Base-by-base conservation (phyloP, 345 rosid species). In the Hibiscus syriacus region DNA sequence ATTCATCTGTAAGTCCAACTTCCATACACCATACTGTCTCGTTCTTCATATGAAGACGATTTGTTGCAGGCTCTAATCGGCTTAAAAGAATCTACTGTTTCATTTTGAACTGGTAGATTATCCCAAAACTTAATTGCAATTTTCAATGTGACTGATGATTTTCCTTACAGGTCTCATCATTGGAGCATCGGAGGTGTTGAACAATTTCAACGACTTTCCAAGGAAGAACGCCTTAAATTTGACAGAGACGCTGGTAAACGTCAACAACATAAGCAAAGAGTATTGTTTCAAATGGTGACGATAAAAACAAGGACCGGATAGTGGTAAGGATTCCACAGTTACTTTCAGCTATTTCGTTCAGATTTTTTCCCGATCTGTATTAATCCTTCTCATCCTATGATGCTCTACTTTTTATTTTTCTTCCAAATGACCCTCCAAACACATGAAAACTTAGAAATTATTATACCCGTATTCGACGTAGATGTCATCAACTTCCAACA, bases 211-310 rank as follows among this genome's bases (percentile, higher is more conserved):
- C 50, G 29, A 20, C 70, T 78, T 7, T 56, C 67, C 53, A 38
- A 30, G 19, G 69, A 72, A 45, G 78, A 74, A 55, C 53, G 67
- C 26, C 55, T n/a, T 59, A 78, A 78, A 69, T 52, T 69, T 12
- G 71, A 72, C 5, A 16, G 73, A 74, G 68, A 41, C 80, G 17
- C 48, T 74, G 5, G 72, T 72, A 34, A 74, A 69, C 56, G 36
- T 78, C 59, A 69, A 78, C 55, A 69, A 72, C 72, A 29, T 53
- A 34, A 5, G 46, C 66, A 55, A 38, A 73, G 56, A 59, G 17
- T 29, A 50, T 56, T n/a, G 23, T 23, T 46, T 71, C 69, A 14
- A 45, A 69, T 29, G 29, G 55, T 14, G 60, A 34, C 57, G 67
- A 71, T 29, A 19, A 8, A 14, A 12, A 54, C 58, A 74, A 78